These are phyloP conservation scores for Boletales sp. DNA, from an alignment of 768 basidiomycete genomes.

Conservation along the genomic window DNA sequence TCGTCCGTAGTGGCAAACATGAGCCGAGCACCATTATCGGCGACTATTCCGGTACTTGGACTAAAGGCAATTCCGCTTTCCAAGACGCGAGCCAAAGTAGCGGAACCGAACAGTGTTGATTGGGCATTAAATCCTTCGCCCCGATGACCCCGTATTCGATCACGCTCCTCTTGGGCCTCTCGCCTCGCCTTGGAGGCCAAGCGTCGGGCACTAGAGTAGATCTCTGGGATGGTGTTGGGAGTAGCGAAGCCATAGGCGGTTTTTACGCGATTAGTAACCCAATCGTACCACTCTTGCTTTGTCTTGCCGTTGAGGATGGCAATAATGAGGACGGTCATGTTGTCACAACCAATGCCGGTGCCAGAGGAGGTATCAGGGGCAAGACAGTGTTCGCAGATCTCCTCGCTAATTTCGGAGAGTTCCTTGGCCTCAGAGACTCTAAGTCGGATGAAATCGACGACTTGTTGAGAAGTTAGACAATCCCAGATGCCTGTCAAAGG, in stretches of 20 bases:
- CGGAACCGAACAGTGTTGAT: slow-evolving; percentile 31
- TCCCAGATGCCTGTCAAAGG: slow-evolving; percentile 90
- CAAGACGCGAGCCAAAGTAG: slow-evolving; percentile 52
- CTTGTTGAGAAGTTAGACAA: slow-evolving; percentile 90
- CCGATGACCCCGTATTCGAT: slow-evolving; percentile 36
- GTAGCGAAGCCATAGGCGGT: slow-evolving; percentile 73
- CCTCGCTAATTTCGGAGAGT: slow-evolving; percentile 81
- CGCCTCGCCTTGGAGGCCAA: slow-evolving; percentile 59
- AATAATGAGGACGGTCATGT: slow-evolving; percentile 95
- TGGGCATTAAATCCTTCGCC: slow-evolving; percentile 28
- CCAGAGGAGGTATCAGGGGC: slow-evolving; percentile 91
- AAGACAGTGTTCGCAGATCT: slow-evolving; percentile 88
- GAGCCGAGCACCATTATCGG: slow-evolving; percentile 41
- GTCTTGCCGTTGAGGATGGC: slow-evolving; percentile 84
- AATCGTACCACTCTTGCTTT: slow-evolving; percentile 89
- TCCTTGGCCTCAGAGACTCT: slow-evolving; percentile 76
- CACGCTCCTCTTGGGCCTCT: slow-evolving; percentile 53
- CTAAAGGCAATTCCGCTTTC: slow-evolving; percentile 65
- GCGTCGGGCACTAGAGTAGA: slow-evolving; percentile 66
- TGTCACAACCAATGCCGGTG: slow-evolving; percentile 95
- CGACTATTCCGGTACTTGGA: slow-evolving; percentile 50
- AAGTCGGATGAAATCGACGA: slow-evolving; percentile 82
- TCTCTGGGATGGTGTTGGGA: slow-evolving; percentile 68
- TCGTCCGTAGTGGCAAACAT: slow-evolving; percentile 65
- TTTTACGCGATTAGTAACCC: slow-evolving; percentile 83